A percentile compares a stretch with the other conserved stretches of the same genome.
phyloP scores from a whole-genome alignment of 2,329 filamentous ascomycete genomes.

The Ustulina deusta region DNA sequence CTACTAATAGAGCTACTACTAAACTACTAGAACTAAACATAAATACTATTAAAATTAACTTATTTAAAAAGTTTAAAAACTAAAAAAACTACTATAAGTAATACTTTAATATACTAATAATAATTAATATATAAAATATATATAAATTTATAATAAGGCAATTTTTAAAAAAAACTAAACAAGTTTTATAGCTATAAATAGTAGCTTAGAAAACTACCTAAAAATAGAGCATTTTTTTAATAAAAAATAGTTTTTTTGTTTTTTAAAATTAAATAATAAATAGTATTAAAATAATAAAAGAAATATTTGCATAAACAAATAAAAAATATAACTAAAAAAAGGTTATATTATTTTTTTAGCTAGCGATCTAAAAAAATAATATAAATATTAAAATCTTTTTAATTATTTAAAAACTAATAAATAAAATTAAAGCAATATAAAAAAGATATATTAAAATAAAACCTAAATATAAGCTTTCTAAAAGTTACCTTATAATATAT shows the following conservation, averaged over 20 bases:
- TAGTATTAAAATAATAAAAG: background rate
- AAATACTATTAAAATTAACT: background rate
- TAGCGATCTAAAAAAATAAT: background rate
- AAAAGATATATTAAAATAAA: constrained; percentile 3
- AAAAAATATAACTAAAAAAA: constrained; percentile 20
- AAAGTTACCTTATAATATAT: background rate
- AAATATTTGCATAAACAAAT: background rate
- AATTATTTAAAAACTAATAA: background rate
- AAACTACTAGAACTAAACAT: background rate
- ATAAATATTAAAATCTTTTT: background rate
- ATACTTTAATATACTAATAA: background rate
- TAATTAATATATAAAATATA: background rate
- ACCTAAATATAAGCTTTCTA: background rate
- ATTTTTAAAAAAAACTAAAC: background rate
- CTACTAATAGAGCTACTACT: background rate
- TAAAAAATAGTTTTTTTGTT: background rate
- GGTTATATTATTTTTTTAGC: constrained; percentile 1
- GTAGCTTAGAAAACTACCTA: background rate
- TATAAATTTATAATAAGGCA: background rate
- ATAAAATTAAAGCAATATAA: background rate
- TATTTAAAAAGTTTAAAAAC: background rate
- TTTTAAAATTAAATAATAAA: background rate
- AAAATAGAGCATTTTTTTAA: background rate
- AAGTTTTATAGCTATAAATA: too few species aligned
- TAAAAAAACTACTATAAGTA: background rate